A percentile compares a stretch with the other conserved stretches of the same genome.
phyloP scores from a whole-genome alignment of 225 moss, liverwort and hornwort genomes.

The Lunularia cruciata region DNA sequence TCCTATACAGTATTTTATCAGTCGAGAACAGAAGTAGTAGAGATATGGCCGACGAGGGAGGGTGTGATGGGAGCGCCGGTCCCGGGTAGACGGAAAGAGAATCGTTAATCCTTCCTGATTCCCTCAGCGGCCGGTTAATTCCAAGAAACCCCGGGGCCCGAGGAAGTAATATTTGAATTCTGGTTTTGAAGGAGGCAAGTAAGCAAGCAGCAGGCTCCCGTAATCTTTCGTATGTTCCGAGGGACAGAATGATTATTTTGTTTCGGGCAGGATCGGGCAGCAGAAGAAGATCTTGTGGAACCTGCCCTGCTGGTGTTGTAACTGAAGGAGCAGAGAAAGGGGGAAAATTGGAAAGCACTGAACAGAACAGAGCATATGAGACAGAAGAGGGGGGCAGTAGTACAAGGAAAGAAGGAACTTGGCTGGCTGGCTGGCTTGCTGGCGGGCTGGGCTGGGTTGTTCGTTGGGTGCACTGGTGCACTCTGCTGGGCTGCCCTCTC shows the following conservation, averaged over 20 bases:
- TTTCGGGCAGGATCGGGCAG: not conserved
- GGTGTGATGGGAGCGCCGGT: not conserved
- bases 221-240: conserved; percentile 1
- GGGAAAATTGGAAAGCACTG: not conserved
- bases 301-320: too few species aligned
- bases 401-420: not conserved
- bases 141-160: too few species aligned
- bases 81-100: too few species aligned
- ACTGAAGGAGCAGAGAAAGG: conserved; percentile 4
- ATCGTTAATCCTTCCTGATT: too few species aligned
- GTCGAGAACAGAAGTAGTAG: too few species aligned
- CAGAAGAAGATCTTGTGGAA: too few species aligned
- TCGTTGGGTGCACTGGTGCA: conserved; percentile 16
- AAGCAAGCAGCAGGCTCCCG: not conserved
- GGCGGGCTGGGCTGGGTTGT: not conserved
- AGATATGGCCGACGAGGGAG: not conserved
- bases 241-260: not conserved
- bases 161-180: too few species aligned
- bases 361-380: conserved; percentile 8
- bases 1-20: not conserved
- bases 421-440: conserved; percentile 5
- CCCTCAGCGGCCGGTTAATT: too few species aligned
- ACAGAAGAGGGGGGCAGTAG: conserved; percentile 2
- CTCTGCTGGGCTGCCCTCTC: conserved; percentile 6
- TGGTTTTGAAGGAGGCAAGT: not conserved